Base-by-base conservation (phyloP, 768 basidiomycete species). In the Suillus placidus region DNA sequence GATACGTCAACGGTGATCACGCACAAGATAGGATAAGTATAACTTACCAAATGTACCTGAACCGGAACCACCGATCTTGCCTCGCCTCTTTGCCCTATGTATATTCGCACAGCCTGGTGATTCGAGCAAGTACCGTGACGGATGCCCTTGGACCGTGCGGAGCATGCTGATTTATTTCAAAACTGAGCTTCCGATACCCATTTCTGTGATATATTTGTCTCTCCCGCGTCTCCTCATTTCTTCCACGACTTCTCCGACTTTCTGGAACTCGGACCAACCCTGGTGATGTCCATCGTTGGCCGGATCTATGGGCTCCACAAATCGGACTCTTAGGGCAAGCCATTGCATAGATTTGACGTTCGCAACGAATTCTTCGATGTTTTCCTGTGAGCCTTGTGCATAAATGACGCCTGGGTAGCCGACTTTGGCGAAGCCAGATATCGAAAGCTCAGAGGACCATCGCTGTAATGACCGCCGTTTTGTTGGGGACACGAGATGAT, bases 351-450 rank as follows among this genome's bases (percentile, higher is more conserved):
- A 82, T 71, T 88, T 91, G 63, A 92, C 83, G 61, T 88, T 88
- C 23, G 72, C 77, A 1, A 90, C 84, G 68, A 91, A 91, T 68
- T 88, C 86, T 70, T 88, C 83, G 14, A 92, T 78, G 56, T 83
- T 77, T 9, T 80, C 76, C 51, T 79, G 78, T 23, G 69, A 69
- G 9, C 90, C 91, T 72, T 87, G 80, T n/a, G 83, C 87, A 63
- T 91, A 93, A 52, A 93, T 90, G 54, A 91, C 80, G 5, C 90
- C 91, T 14, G 91, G 91, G 73, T 92, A 84, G 0, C 91, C 90
- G 10, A 89, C 82, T 75, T 92, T 93, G 1, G 89, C 87, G 72
- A 92, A 93, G 0, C 92, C 91, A 1, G 77, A 68, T 14, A 92
- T 69, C 4, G 76, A 76, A 47, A 91, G 82, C 8, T 84, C 80